Base-by-base conservation (phyloP, 1,284 basidiomycete genomes). In the Ganoderma sinense region DNA sequence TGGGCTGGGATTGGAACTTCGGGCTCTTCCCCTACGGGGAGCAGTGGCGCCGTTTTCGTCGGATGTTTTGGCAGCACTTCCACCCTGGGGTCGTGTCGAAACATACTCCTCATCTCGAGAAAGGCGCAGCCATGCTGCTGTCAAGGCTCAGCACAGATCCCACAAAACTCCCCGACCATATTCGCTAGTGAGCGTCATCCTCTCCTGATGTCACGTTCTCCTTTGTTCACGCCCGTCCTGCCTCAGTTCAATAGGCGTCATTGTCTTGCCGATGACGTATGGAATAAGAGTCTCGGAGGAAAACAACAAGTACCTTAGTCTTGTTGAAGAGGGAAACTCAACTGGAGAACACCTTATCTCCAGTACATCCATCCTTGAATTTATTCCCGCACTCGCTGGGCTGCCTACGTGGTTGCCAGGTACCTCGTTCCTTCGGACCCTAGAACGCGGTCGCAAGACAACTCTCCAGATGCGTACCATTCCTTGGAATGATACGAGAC, bases 391-490 rank as follows among this genome's bases (percentile, higher is more conserved):
- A 59, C 56, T 77, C 23, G 61, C 68, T 45, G 43, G 71, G 36
- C 64, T 76, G 6, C 77, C 77, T 1, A 45, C 59, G 4, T 78
- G 78, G 78, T 56, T 78, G 26, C 77, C 76, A 2, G 75, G 77
- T 1, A 69, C 76, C 2, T 66, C 59, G 13, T 73, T 74, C 53
- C 62, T 75, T 63, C 62, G 63, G 7, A 31, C 33, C 8, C 11
- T 70, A 4, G 63, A 43, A 13, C 8, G 20, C 18, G n/a, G 29
- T 26, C 56, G 63, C 3, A 23, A 55, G 2, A 20, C 23, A 7
- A 29, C 40, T 26, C 18, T 2, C 16, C 43, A 65, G 11, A 33
- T 67, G 48, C 60, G 65, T 8, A 56, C 64, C 11, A 26, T 65
- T 2, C 67, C 67, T 41, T 69, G 64, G 62, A 60, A 41, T 10